phyloP scores from a whole-genome alignment of 2,329 filamentous ascomycete species.

The Claviceps capensis region DNA sequence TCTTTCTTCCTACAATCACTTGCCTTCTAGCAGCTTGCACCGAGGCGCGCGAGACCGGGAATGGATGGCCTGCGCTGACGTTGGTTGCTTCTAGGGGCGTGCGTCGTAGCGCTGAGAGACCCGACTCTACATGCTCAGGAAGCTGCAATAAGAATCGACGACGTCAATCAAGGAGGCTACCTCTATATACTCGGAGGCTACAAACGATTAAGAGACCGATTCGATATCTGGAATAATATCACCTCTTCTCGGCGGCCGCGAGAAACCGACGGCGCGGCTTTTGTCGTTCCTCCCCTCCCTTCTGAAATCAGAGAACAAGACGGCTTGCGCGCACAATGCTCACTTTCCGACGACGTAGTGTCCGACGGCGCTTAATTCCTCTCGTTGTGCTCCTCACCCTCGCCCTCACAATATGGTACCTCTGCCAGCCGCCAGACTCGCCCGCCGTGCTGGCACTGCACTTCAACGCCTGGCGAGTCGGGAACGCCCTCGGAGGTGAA shows the following conservation, averaged over 20 bases:
- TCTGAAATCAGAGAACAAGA: background rate
- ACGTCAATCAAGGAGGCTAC: too few relatives aligned
- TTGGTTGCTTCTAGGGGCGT: background rate
- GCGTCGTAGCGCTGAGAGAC: background rate
- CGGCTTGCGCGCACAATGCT: conserved; percentile 4
- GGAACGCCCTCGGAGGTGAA: conserved; percentile 15
- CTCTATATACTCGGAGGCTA: too few relatives aligned
- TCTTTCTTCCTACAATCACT: too few relatives aligned
- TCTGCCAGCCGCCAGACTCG: conserved; percentile 20
- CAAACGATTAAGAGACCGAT: too few relatives aligned
- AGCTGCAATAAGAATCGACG: background rate
- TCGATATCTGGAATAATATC: too few relatives aligned
- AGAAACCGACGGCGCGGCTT: background rate
- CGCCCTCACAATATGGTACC: conserved; percentile 13
- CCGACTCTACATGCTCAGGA: background rate
- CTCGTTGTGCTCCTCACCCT: conserved; percentile 12
- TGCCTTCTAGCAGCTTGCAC: background rate
- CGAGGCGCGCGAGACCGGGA: background rate
- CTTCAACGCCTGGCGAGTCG: conserved; percentile 21
- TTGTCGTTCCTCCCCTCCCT: background rate
- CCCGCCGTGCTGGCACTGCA: conserved; percentile 18
- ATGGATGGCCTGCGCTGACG: background rate
- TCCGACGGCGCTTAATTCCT: conserved; percentile 15
- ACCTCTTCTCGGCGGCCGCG: too few relatives aligned
- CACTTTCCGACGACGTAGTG: conserved; percentile 14